Percentiles rank a stretch among this genome's conserved stretches.
These are phyloP conservation scores for Xerocomus alliaceus DNA, from an alignment of 1,284 basidiomycete genomes.

Conservation along the genomic window DNA sequence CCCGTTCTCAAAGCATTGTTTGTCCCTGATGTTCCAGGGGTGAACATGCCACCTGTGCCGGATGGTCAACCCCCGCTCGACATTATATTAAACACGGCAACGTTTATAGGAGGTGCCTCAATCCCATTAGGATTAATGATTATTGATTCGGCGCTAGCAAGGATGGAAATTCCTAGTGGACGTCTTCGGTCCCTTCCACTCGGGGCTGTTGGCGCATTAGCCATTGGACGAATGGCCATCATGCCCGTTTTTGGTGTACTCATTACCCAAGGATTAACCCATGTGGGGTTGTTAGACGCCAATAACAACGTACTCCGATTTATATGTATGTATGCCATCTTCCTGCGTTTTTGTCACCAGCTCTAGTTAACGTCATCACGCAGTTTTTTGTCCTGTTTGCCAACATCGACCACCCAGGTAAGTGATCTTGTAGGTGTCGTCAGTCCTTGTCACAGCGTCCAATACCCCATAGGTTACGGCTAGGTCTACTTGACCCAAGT, in stretches of 20 bases:
- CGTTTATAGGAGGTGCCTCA: constrained; percentile 74
- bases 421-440: constrained; percentile 5
- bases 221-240: constrained; percentile 69
- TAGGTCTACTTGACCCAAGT: constrained; percentile 71
- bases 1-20: constrained; percentile 77
- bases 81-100: constrained; percentile 67
- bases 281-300: constrained; percentile 54
- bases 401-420: constrained; percentile 68
- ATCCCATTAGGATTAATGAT: constrained; percentile 78
- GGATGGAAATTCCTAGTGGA: constrained; percentile 60
- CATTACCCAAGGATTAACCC: constrained; percentile 61
- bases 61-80: constrained; percentile 79
- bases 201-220: constrained; percentile 68
- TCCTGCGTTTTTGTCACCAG: neutral
- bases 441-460: neutral
- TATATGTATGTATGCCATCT: constrained; percentile 67
- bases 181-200: constrained; percentile 65
- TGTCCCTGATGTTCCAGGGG: constrained; percentile 52
- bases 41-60: constrained; percentile 66
- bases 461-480: neutral
- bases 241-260: constrained; percentile 74
- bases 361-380: neutral
- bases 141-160: constrained; percentile 76
- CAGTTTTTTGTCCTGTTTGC: constrained; percentile 70
- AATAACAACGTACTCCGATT: constrained; percentile 71